Percentiles rank a stretch among this genome's conserved stretches.
phyloP scores from a whole-genome alignment of 2,329 filamentous ascomycete genomes.

The Cadophora gregata region DNA sequence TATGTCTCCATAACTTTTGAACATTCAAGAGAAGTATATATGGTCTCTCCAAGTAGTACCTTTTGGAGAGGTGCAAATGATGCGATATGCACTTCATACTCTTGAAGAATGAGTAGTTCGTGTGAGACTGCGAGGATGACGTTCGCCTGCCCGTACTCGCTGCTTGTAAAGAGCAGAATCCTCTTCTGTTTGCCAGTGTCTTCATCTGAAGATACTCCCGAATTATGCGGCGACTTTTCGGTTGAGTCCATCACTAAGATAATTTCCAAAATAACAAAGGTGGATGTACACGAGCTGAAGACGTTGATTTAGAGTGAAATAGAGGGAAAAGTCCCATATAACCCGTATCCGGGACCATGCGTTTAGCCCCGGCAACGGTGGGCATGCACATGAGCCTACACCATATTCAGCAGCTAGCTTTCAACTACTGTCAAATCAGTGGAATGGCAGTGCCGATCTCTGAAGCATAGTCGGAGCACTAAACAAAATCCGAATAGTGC shows the following conservation, averaged over 20 bases:
- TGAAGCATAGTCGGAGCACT: constrained; percentile 4
- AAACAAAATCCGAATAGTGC: not conserved
- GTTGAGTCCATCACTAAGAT: not conserved
- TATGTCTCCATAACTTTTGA: not conserved
- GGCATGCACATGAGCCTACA: not conserved
- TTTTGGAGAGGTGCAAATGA: constrained; percentile 49
- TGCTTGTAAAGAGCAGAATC: constrained; percentile 51
- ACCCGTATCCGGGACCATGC: not conserved
- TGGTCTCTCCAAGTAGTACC: not conserved
- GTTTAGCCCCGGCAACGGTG: not conserved
- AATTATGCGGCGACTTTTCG: not conserved
- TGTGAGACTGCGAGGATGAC: constrained; percentile 52
- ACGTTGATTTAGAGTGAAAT: too few relatives aligned
- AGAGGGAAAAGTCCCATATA: not conserved
- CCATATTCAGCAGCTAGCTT: constrained; percentile 1
- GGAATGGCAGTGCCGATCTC: constrained; percentile 8
- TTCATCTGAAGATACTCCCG: not conserved
- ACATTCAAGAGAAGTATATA: not conserved
- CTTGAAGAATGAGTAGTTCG: constrained; percentile 47
- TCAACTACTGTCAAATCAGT: not conserved
- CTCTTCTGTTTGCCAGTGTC: constrained; percentile 21
- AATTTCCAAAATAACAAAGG: not conserved
- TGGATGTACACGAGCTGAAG: too few relatives aligned
- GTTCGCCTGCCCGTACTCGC: constrained; percentile 54
- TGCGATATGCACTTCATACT: constrained; percentile 52